Base-by-base conservation (phyloP, 192 early-diverging fungal species). In the Backusella liffmaniae region DNA sequence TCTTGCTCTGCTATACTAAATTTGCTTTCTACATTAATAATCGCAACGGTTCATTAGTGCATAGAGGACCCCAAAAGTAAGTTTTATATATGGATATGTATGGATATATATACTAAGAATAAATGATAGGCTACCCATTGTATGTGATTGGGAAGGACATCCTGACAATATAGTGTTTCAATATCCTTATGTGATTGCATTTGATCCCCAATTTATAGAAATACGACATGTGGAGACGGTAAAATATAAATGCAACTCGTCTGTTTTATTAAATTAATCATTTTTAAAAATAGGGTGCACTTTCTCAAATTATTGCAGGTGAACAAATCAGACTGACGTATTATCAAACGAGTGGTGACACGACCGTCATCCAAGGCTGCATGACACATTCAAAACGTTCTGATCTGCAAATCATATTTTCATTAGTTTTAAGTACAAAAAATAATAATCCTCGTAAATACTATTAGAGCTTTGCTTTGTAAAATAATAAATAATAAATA, bases 21-120 rank as follows among this genome's bases (percentile, higher is more conserved):
- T 94, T 96, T 86, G 94, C 91, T 1, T 98, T 99, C 76, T 98
- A 91, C 78, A 92, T 99, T 21, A 92, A 98, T 84, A 92, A 93
- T 73, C 88, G 77, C 7, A 73, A 90, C 78, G 97, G 97, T 41
- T 87, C 76, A 32, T 49, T 77, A n/a, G 79, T 77, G 15, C 37
- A 56, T 13, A 56, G 78, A 62, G 32, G 73, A 36, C 29, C 68
- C 23, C 23, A 94, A 87, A 89, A 30, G 97, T 88, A 70, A 94
- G 95, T 56, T 36, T 18, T 53, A 10, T 9, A 3, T 73, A 1
- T 56, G 7, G 39, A 56, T 84, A 16, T 36, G 35, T 32, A 49
- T 29, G 13, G 10, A 23, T 32, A 68, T 0, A 68, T 0, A 32
- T 37, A 8, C 34, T 16, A 68, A 68, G 39, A 34, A 23, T 21